Evolutionary conservation across 192 early-diverging fungal genomes (phyloP).

Genomic region (Rhizophagus prolifer): DNA sequence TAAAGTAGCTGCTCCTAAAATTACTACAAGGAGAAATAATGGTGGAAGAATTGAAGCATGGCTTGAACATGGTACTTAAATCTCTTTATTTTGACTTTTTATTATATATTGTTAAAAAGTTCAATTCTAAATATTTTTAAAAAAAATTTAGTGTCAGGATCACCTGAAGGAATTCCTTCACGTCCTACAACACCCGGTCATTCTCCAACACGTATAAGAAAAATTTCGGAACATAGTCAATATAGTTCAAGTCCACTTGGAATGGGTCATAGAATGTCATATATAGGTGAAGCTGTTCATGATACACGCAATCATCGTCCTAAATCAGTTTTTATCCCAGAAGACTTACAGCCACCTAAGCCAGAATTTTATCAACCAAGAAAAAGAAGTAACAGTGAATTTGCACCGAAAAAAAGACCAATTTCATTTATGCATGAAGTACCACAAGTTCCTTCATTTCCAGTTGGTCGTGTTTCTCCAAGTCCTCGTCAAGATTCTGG

Average conservation of each 20-base stretch:
- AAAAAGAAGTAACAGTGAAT: not conserved
- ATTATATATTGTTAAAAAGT: too few relatives aligned
- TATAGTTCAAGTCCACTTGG: constrained; percentile 1
- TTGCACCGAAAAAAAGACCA: too few relatives aligned
- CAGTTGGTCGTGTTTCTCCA: not conserved
- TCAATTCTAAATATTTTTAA: not conserved
- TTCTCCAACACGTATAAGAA: not conserved
- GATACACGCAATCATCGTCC: not conserved
- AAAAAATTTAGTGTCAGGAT: not conserved
- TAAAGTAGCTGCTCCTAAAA: constrained; percentile 3
- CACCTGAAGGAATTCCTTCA: not conserved
- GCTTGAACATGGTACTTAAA: constrained; percentile 5
- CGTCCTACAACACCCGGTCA: not conserved
- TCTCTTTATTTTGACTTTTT: not conserved
- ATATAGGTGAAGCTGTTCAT: not conserved
- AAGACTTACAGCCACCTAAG: not conserved
- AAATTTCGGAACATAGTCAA: not conserved
- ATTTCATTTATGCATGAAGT: too few relatives aligned
- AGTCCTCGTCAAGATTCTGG: constrained; percentile 1
- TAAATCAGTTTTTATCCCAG: not conserved
- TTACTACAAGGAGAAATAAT: not conserved
- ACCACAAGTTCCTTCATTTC: not conserved
- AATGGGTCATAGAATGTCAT: not conserved
- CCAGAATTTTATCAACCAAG: not conserved
- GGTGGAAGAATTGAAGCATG: constrained; percentile 4